Conservation (phyloP, 2,329 filamentous ascomycete genomes). For the Epichloe typhina region DNA sequence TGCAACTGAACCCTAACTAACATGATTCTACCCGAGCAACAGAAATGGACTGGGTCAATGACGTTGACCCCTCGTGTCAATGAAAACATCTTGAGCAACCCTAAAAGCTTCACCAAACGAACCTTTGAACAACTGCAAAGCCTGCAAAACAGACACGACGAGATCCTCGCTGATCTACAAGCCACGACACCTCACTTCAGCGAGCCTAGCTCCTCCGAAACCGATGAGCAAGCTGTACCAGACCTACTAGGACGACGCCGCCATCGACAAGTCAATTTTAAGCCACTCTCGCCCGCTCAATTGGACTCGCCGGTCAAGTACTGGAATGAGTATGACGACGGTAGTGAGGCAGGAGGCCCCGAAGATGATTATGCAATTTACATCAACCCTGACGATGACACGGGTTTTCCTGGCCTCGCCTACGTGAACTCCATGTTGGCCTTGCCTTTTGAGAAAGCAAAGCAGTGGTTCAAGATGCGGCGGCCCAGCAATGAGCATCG, state of each 20-base stretch:
- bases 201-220: slow-evolving; percentile 26
- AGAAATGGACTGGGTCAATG: slow-evolving; percentile 72
- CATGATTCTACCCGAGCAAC: background rate
- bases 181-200: slow-evolving; percentile 28
- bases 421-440: slow-evolving; percentile 41
- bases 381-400: slow-evolving; percentile 52
- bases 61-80: slow-evolving; percentile 53
- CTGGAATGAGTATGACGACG: slow-evolving; percentile 82
- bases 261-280: slow-evolving; percentile 14
- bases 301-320: slow-evolving; percentile 34
- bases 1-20: background rate
- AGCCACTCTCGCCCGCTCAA: slow-evolving; percentile 18
- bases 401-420: slow-evolving; percentile 48
- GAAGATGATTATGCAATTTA: slow-evolving; percentile 59
- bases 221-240: slow-evolving; percentile 12
- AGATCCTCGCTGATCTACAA: slow-evolving; percentile 34
- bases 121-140: slow-evolving; percentile 43
- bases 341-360: slow-evolving; percentile 51
- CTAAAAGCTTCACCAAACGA: slow-evolving; percentile 58
- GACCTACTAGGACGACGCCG: slow-evolving; percentile 1
- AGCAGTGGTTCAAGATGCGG: slow-evolving; percentile 32
- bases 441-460: slow-evolving; percentile 37
- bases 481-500: slow-evolving; percentile 12
- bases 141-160: slow-evolving; percentile 36
- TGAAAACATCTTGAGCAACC: slow-evolving; percentile 49